Conservation (phyloP, 495 filamentous ascomycete genomes). For the Penicillium silybi region DNA sequence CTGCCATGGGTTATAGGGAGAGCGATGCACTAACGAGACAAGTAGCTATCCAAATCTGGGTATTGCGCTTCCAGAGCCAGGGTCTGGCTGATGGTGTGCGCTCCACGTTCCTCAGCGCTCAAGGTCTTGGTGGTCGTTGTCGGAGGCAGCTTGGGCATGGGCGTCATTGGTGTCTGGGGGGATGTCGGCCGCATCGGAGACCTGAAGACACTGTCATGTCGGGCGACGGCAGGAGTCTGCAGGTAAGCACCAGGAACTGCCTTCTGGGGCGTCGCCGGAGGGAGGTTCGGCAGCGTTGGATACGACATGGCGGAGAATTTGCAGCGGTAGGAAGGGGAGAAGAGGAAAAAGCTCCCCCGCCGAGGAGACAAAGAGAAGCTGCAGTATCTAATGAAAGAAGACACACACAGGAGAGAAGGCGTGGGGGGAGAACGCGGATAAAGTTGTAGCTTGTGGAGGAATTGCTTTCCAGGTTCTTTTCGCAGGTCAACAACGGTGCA, state of each 20-base stretch:
- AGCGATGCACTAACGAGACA: conserved; percentile 66
- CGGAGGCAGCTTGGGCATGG: conserved; percentile 37
- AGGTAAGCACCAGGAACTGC: conserved; percentile 69
- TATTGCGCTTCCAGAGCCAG: conserved; percentile 72
- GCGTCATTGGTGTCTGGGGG: conserved; percentile 25
- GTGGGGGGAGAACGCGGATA: conserved; percentile 1
- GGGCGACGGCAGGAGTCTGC: conserved; percentile 58
- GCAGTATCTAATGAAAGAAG: conserved; percentile 10
- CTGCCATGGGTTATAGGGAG: neutral
- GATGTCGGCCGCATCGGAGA: conserved; percentile 16
- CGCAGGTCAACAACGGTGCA: conserved; percentile 28
- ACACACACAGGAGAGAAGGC: conserved; percentile 8
- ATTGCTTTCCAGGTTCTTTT: conserved; percentile 21
- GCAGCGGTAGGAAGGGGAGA: conserved; percentile 15
- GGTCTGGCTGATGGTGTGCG: conserved; percentile 76
- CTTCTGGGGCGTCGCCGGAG: conserved; percentile 55
- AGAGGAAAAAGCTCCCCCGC: conserved; percentile 28
- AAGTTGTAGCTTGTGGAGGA: neutral
- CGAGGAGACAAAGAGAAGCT: conserved; percentile 25
- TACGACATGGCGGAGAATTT: conserved; percentile 51
- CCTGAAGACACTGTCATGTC: conserved; percentile 2
- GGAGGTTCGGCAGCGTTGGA: conserved; percentile 42
- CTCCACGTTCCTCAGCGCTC: conserved; percentile 72
- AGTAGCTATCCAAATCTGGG: conserved; percentile 85
- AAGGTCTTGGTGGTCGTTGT: conserved; percentile 35